These are phyloP conservation scores for Lophium mytilinum DNA, from an alignment of 495 filamentous ascomycete species.

Conservation along the genomic window DNA sequence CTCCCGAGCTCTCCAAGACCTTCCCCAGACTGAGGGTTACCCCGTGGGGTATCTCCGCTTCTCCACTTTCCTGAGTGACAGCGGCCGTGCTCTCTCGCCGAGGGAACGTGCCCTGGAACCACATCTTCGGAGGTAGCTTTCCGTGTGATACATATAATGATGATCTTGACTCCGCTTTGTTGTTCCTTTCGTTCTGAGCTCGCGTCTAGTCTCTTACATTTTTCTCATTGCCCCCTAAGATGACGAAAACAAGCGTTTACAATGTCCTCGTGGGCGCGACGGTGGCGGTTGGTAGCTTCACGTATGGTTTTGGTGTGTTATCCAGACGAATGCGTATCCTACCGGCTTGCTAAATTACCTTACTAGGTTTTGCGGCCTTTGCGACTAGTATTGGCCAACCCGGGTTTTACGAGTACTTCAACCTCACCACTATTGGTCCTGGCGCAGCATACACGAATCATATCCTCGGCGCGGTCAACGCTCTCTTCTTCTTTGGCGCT, in stretches of 20 bases:
- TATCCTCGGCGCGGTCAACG: constrained; percentile 29
- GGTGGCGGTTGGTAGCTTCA: constrained; percentile 27
- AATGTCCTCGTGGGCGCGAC: constrained; percentile 24
- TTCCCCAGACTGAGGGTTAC: no score
- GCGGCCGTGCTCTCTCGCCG: no score
- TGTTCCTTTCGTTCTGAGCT: no score
- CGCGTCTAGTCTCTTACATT: no score
- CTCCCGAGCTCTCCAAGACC: no score
- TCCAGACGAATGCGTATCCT: not conserved
- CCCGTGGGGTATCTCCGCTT: no score
- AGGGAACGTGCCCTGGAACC: no score
- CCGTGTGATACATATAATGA: no score
- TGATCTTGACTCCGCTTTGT: no score
- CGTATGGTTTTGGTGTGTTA: constrained; percentile 20
- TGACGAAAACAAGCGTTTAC: constrained; percentile 22
- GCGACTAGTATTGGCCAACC: constrained; percentile 24
- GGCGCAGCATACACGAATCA: constrained; percentile 23
- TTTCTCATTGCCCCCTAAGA: not conserved
- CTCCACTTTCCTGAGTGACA: no score
- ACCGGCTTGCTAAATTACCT: not conserved
- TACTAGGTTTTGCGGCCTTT: constrained; percentile 23
- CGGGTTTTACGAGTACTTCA: constrained; percentile 26
- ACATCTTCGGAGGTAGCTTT: no score
- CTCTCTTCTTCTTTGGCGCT: constrained; percentile 26
- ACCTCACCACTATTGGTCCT: constrained; percentile 14